Evolutionary conservation across 805 yeast genomes (phyloP).

Genomic region (Candida ficus): DNA sequence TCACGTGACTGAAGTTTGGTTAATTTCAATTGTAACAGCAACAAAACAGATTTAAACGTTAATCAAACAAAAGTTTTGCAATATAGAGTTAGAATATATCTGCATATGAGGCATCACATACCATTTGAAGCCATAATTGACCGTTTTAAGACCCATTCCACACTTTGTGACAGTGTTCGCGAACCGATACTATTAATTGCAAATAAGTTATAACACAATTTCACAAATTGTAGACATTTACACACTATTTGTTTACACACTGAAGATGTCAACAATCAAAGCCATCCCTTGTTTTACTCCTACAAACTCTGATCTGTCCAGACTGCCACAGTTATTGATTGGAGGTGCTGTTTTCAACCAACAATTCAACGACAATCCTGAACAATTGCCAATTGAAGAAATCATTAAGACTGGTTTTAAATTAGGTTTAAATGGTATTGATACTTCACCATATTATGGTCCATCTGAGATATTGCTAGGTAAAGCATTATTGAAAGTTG

Average conservation of each 20-base stretch:
- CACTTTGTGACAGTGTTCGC: too few species aligned
- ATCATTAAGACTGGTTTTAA: constrained; percentile 57
- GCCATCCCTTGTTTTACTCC: constrained; percentile 16
- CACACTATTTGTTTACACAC: too few species aligned
- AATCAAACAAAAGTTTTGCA: too few species aligned
- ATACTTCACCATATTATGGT: constrained; percentile 93
- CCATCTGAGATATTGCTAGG: constrained; percentile 79
- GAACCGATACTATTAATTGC: too few species aligned
- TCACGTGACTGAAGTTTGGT: not conserved
- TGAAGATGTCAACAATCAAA: too few species aligned
- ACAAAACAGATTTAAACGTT: too few species aligned
- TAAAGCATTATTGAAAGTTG: constrained; percentile 43
- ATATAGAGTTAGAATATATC: too few species aligned
- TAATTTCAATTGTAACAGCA: not conserved
- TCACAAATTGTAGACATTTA: too few species aligned
- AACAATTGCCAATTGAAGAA: constrained; percentile 47
- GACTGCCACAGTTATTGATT: constrained; percentile 54
- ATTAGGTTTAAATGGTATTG: constrained; percentile 71
- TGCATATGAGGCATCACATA: too few species aligned
- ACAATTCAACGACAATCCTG: constrained; percentile 72
- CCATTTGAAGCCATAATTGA: too few species aligned
- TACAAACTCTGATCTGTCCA: constrained; percentile 23
- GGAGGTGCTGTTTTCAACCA: constrained; percentile 90
- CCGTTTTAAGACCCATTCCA: too few species aligned
- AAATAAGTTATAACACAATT: too few species aligned